A percentile compares a stretch with the other conserved stretches of the same genome.
These are phyloP conservation scores for Chlamydomonas applanata DNA, from an alignment of 139 green algal genomes.

Conservation along the genomic window DNA sequence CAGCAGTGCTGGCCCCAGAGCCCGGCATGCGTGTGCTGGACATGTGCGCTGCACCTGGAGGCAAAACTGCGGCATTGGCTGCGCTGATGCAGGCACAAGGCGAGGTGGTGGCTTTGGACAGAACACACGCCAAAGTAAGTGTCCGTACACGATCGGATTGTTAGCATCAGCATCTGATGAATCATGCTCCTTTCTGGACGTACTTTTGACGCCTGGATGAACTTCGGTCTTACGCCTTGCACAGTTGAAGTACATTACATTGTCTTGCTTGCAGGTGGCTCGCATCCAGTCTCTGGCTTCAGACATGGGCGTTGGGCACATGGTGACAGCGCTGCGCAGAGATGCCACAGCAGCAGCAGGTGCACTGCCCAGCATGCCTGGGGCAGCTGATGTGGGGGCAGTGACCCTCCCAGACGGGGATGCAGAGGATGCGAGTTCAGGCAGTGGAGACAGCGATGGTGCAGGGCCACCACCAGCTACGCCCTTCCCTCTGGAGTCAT, in stretches of 20 bases:
- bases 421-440: no score
- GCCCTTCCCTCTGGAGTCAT: slow-evolving; percentile 54
- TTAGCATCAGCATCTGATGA: slow-evolving; percentile 51
- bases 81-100: slow-evolving; percentile 25
- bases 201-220: no score
- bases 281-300: slow-evolving; percentile 9
- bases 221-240: no score
- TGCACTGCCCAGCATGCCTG: no score
- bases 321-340: not conserved
- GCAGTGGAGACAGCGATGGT: no score
- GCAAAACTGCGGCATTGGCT: slow-evolving; percentile 85
- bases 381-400: no score
- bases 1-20: slow-evolving; percentile 7
- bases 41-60: slow-evolving; percentile 76
- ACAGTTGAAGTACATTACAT: no score
- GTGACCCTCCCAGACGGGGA: no score
- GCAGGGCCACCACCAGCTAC: not conserved
- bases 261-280: not conserved
- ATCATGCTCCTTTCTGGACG: no score
- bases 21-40: slow-evolving; percentile 26
- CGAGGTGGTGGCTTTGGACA: slow-evolving; percentile 74
- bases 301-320: slow-evolving; percentile 5
- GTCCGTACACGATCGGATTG: slow-evolving; percentile 62
- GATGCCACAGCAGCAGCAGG: not conserved
- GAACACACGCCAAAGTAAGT: slow-evolving; percentile 76